Conservation (phyloP, 169 alveolate genomes). For the Plasmodium adleri region DNA sequence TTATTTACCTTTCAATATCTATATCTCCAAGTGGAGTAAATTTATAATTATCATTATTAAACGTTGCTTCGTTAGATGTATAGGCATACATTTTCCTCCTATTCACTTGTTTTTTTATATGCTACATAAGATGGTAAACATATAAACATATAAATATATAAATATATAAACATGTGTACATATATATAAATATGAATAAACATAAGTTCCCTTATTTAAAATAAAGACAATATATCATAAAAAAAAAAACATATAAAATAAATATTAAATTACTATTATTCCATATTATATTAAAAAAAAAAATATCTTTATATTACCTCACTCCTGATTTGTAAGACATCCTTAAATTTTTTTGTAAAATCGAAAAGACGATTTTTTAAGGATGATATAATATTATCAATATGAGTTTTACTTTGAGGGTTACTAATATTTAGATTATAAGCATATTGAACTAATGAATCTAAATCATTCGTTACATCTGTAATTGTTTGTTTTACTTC, state of each 20-base stretch:
- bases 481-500: constrained; percentile 79
- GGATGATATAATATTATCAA: constrained; percentile 43
- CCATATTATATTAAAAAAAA: too few relatives aligned
- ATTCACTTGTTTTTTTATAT: constrained; percentile 83
- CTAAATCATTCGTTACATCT: constrained; percentile 57
- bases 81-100: constrained; percentile 82
- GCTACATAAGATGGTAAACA: constrained; percentile 13
- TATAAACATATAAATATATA: neutral
- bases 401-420: constrained; percentile 46
- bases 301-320: constrained; percentile 43
- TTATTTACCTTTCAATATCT: constrained; percentile 48
- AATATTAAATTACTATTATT: neutral
- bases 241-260: neutral
- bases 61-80: constrained; percentile 51
- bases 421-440: constrained; percentile 31
- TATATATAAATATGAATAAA: neutral
- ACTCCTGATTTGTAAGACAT: constrained; percentile 81
- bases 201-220: neutral
- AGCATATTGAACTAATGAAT: constrained; percentile 17
- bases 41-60: constrained; percentile 52
- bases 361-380: constrained; percentile 48
- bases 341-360: constrained; percentile 83
- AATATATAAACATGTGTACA: neutral
- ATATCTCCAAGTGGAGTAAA: constrained; percentile 49
- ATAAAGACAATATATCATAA: neutral